A percentile compares a stretch with the other conserved stretches of the same genome.
These are phyloP conservation scores for Xylaria cubensis DNA, from an alignment of 495 filamentous ascomycete species.

Conservation along the genomic window DNA sequence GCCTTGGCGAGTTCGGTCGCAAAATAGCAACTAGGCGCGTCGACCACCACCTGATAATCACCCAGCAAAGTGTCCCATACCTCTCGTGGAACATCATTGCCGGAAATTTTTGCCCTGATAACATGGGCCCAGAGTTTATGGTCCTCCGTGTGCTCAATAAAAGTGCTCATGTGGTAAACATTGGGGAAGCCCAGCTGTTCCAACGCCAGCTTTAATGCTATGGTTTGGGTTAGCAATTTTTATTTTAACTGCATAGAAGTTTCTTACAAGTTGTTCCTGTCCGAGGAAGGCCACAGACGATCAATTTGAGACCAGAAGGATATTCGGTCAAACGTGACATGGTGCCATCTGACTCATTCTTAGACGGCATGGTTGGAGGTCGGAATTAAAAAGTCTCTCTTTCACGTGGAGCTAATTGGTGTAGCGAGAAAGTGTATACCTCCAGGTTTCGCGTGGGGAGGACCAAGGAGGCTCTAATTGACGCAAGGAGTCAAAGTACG, in stretches of 20 bases:
- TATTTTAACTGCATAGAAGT: background rate
- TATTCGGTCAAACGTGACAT: conserved; percentile 3
- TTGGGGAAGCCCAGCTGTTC: conserved; percentile 63
- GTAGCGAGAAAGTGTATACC: background rate
- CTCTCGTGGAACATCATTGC: conserved; percentile 60
- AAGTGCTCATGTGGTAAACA: conserved; percentile 70
- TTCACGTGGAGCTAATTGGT: background rate
- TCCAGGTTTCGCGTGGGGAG: background rate
- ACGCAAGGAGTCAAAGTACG: background rate
- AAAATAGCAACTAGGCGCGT: conserved; percentile 67
- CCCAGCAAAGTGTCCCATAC: conserved; percentile 70
- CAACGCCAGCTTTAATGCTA: conserved; percentile 63
- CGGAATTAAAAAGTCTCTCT: background rate
- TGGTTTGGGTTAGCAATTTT: conserved; percentile 3
- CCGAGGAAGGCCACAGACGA: conserved; percentile 65
- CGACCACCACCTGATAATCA: conserved; percentile 66
- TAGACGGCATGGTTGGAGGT: background rate
- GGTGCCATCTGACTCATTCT: background rate
- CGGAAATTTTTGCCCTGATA: conserved; percentile 63
- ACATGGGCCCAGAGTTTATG: conserved; percentile 67
- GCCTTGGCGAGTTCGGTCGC: conserved; percentile 67
- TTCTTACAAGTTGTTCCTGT: conserved; percentile 68
- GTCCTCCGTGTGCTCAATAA: conserved; percentile 65
- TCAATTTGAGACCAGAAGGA: conserved; percentile 58
- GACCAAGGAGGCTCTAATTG: background rate